Conservation (phyloP, 768 basidiomycete species). For the Suillus cothurnatus region DNA sequence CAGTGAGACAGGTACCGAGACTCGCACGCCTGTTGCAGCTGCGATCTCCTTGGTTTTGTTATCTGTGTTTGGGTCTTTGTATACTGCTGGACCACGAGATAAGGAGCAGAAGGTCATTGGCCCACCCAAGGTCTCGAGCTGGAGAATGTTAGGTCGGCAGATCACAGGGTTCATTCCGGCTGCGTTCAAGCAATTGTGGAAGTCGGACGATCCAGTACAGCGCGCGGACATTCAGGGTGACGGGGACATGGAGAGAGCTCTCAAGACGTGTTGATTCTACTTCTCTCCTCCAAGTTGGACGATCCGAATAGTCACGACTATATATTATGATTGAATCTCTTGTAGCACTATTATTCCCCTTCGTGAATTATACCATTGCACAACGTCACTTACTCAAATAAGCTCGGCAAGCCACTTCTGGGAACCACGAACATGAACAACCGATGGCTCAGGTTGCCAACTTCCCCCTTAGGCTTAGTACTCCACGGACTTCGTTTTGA, state of each 20-base stretch:
- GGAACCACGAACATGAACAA: background rate
- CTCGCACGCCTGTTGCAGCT: constrained; percentile 29
- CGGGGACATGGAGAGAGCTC: background rate
- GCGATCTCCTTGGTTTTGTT: constrained; percentile 24
- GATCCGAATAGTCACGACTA: background rate
- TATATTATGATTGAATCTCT: background rate
- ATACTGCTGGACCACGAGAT: constrained; percentile 21
- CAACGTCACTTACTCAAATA: background rate
- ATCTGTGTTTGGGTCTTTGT: constrained; percentile 33
- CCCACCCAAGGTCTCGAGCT: background rate
- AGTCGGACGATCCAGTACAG: background rate
- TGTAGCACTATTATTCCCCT: background rate
- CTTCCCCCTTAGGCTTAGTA: no score
- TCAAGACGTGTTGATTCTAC: background rate
- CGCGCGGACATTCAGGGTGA: background rate
- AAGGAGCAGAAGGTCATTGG: constrained; percentile 17
- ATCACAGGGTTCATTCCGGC: constrained; percentile 1
- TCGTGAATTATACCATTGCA: background rate
- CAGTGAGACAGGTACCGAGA: constrained; percentile 19
- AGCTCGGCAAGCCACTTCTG: background rate
- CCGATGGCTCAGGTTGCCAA: background rate
- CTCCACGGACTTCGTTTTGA: no score
- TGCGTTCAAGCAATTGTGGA: background rate
- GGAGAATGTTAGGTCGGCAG: background rate
- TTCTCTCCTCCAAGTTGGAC: background rate